phyloP scores from a whole-genome alignment of 176 grass and related monocot species.

The Guadua angustifolia region DNA sequence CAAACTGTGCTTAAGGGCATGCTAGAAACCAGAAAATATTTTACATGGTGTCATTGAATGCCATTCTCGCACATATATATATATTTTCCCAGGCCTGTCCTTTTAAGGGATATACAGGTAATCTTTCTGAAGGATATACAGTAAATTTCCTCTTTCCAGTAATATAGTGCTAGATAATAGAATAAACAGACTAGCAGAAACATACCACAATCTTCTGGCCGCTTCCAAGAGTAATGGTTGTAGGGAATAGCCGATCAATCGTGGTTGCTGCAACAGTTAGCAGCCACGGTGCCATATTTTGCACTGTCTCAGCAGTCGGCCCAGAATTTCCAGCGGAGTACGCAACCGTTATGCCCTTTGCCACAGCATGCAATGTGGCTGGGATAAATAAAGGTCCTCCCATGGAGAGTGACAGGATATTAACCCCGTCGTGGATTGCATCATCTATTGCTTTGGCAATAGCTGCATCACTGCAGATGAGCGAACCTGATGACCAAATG shows the following conservation, averaged over 20 bases:
- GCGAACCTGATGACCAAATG: too few relatives aligned
- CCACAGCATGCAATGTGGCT: constrained; percentile 41
- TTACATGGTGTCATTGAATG: too few relatives aligned
- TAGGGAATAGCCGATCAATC: constrained; percentile 40
- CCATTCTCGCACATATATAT: too few relatives aligned
- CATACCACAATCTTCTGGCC: not conserved
- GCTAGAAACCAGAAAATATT: too few relatives aligned
- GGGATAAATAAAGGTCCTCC: not conserved
- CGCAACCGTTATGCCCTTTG: constrained; percentile 43
- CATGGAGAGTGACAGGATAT: constrained; percentile 53
- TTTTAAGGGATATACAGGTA: too few relatives aligned
- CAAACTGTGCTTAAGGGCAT: too few relatives aligned
- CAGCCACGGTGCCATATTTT: constrained; percentile 46
- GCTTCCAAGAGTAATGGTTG: constrained; percentile 28
- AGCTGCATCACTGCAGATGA: not conserved
- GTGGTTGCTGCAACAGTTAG: constrained; percentile 54
- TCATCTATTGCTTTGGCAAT: constrained; percentile 46
- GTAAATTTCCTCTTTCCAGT: too few relatives aligned
- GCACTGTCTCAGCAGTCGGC: not conserved
- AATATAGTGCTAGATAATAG: too few relatives aligned
- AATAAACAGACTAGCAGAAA: not conserved
- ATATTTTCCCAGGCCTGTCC: too few relatives aligned
- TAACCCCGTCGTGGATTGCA: constrained; percentile 52
- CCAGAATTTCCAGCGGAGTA: constrained; percentile 54
- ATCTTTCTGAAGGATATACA: too few relatives aligned